Base-by-base conservation (phyloP, 345 rosid genomes). In the Turritis glabra region DNA sequence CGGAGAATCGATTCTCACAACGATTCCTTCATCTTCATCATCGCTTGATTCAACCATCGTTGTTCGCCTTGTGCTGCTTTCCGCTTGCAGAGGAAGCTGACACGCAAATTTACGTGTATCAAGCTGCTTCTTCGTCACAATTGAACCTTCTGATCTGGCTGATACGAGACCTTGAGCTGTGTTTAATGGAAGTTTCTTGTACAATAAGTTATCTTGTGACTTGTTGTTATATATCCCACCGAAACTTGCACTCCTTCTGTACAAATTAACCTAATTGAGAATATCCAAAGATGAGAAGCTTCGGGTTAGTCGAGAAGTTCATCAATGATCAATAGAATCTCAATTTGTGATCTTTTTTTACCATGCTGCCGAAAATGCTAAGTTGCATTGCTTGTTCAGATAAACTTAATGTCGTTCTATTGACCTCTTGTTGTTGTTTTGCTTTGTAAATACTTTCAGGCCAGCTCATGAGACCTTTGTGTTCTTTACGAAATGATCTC, bases 291-390 rank as follows among this genome's bases (percentile, higher is more conserved):
- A 44, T 1, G 18, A 30, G 32, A 48, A n/a, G 32, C 14, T 48
- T 61, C 4, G 4, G 29, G 22, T 76, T 69, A 60, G 63, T 41
- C 50, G 17, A 23, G 4, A 63, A 30, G 30, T 48, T 35, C 67
- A 47, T 12, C 18, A 18, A 51, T 48, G 0, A 13, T n/a, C 11
- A 18, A n/a, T 30, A 12, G 10, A 48, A 3, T 37, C 40, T 56
- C 7, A 19, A 18, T 1, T 4, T 38, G 29, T 19, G 14, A 53
- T 33, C 1, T 9, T 6, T 26, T n/a, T 17, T 53, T 84, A 95
- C 97, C 98, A 52, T 86, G 85, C 92, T 86, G 71, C 98, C 99
- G 56, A 79, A 92, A 62, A 85, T 82, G 84, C 92, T 79, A 56
- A 90, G 79, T 37, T 89, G 90, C 91, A 84, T 89, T 27, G 98